A percentile compares a stretch with the other conserved stretches of the same genome.
These are phyloP conservation scores for Sporothrix pseudoabietina DNA, from an alignment of 2,329 filamentous ascomycete genomes.

Conservation along the genomic window DNA sequence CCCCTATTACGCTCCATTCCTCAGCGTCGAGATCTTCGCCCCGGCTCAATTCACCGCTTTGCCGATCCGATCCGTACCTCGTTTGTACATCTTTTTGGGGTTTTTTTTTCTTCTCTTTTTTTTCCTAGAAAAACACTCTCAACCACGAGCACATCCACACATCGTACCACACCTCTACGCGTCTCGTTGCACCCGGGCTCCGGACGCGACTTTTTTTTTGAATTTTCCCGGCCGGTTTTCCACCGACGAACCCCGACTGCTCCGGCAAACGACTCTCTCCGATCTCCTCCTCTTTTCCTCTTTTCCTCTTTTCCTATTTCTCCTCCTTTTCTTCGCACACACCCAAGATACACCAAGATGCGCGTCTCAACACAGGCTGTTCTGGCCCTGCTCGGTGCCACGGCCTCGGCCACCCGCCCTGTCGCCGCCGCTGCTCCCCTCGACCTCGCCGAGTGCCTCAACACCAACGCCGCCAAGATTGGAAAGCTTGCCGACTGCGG, in stretches of 20 bases:
- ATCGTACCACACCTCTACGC: neutral
- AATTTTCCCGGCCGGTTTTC: neutral
- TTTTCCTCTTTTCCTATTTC: neutral
- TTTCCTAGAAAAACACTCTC: too few species aligned
- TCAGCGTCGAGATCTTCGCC: constrained; percentile 8
- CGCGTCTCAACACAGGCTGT: constrained; percentile 12
- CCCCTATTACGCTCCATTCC: neutral
- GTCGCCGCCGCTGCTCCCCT: neutral
- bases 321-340: neutral
- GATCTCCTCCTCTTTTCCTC: too few species aligned
- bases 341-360: neutral
- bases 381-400: constrained; percentile 8
- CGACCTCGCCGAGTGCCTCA: constrained; percentile 43
- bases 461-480: constrained; percentile 45
- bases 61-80: neutral
- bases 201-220: neutral
- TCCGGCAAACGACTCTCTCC: neutral
- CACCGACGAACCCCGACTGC: neutral
- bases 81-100: too few species aligned
- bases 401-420: neutral
- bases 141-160: neutral
- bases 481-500: constrained; percentile 50
- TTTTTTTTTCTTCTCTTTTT: too few species aligned
- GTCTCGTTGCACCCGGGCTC: neutral
- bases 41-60: neutral